Base-by-base conservation (phyloP, 805 yeast species). In the Scheffersomyces amazonensis region DNA sequence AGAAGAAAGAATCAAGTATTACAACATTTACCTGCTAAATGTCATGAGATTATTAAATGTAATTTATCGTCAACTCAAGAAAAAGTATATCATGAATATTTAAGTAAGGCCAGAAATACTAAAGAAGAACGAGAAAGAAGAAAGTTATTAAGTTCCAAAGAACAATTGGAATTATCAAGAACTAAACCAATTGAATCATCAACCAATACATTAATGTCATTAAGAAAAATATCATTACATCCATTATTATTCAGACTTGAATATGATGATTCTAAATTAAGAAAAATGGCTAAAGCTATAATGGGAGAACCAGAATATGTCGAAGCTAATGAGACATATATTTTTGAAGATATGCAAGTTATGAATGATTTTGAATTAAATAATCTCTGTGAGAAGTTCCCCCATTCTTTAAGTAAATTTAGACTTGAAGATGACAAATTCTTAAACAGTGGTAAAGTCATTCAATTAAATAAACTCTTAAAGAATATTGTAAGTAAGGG, bases 311-410 rank as follows among this genome's bases (percentile, higher is more conserved):
- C 88, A 0, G 80, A 76, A 37, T 93, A 93, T 60, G 72, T 69
- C 22, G 79, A 80, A 40, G 97, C 98, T 13, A 89, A 88, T 56
- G 65, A 70, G 44, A 68, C 77, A 29, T 93, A 73, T 53, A 90
- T 93, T 41, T 79, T 56, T 53, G 99, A 93, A 66, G 99, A 93
- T 60, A 90, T 93, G 98, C 80, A 80, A 56, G 87, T 85, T 11
- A 88, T 93, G 97, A 76, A 87, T 7, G 99, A 93, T 66, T 86
- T 76, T 58, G 99, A 93, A 63, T 69, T 93, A 36, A 81, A 89
- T 53, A 67, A 69, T 13, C 65, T 93, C 37, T 88, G 97, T 57
- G 67, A 67, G 31, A 78, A 77, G 46, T 91, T 85, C 60, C 86
- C 90, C 21, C 64, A 59, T n/a, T 76, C 90, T 1, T 60, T 87